These are phyloP conservation scores for Tillandsia fasciculata DNA, from an alignment of 176 grass and related monocot genomes.

Conservation along the genomic window DNA sequence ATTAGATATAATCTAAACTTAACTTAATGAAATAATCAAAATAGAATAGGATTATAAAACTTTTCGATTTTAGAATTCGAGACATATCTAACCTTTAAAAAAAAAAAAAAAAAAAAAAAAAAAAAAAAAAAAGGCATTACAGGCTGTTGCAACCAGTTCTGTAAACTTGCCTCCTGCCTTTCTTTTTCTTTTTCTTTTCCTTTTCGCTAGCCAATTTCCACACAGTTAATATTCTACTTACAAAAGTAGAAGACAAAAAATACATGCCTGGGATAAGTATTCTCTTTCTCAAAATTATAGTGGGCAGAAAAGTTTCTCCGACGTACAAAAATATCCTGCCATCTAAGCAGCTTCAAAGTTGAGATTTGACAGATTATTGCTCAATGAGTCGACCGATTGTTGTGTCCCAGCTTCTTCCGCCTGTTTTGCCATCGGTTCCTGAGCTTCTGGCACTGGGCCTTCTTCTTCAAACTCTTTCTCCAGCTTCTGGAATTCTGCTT, in stretches of 20 bases:
- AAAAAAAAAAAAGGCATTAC: neutral
- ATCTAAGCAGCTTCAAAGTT: constrained; percentile 52
- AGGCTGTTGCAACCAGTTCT: too few relatives aligned
- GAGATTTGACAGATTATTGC: constrained; percentile 46
- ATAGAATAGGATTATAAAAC: too few relatives aligned
- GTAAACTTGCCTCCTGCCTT: neutral
- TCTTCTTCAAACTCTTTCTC: constrained; percentile 56
- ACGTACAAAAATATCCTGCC: neutral
- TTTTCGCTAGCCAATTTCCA: too few relatives aligned
- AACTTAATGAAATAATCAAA: too few relatives aligned
- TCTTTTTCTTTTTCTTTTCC: neutral
- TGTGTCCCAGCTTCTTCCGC: constrained; percentile 22
- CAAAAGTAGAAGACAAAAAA: too few relatives aligned
- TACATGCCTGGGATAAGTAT: too few relatives aligned
- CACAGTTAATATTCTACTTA: too few relatives aligned
- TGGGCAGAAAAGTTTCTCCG: neutral
- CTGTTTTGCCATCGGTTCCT: constrained; percentile 21
- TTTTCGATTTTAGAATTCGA: too few relatives aligned
- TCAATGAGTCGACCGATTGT: constrained; percentile 35
- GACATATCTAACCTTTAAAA: too few relatives aligned
- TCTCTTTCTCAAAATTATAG: too few relatives aligned
- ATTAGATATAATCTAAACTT: too few relatives aligned
- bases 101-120: neutral
- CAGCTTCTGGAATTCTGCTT: constrained; percentile 71
- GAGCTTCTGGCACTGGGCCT: constrained; percentile 17